Percentiles rank a stretch among this genome's conserved stretches.
Conservation (phyloP, 2,329 filamentous ascomycete genomes). For the Intubia oerlemansii region DNA sequence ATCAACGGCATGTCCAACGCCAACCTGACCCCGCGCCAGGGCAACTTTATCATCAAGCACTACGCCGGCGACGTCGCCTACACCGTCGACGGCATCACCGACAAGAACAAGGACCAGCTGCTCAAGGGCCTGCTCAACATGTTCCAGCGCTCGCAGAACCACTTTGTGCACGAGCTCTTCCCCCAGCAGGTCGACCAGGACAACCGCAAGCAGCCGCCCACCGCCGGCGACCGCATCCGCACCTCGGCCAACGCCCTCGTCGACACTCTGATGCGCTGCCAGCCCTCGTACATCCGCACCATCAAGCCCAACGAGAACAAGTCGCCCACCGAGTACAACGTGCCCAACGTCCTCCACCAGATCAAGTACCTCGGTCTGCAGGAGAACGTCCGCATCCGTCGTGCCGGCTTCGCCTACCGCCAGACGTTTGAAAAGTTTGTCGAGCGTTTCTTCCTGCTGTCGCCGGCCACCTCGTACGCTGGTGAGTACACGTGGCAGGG, state of each 20-base stretch:
- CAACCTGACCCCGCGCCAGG: slow-evolving; percentile 79
- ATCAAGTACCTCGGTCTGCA: slow-evolving; percentile 99
- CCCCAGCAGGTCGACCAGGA: slow-evolving; percentile 87
- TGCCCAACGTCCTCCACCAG: slow-evolving; percentile 83
- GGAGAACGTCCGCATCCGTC: slow-evolving; percentile 92
- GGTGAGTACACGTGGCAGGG: slow-evolving; percentile 95
- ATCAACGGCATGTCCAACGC: slow-evolving; percentile 80
- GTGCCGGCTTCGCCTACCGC: slow-evolving; percentile 90
- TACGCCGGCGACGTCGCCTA: slow-evolving; percentile 96
- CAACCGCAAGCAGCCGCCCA: slow-evolving; percentile 82
- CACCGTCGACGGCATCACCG: slow-evolving; percentile 87
- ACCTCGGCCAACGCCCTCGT: slow-evolving; percentile 87
- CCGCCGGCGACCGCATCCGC: slow-evolving; percentile 91
- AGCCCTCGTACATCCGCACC: slow-evolving; percentile 93
- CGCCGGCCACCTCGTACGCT: slow-evolving; percentile 84
- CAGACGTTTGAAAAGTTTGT: slow-evolving; percentile 97
- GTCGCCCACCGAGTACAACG: slow-evolving; percentile 80
- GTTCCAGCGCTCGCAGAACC: slow-evolving; percentile 63
- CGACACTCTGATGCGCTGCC: slow-evolving; percentile 87
- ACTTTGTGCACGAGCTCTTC: slow-evolving; percentile 75
- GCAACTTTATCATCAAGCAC: slow-evolving; percentile 96
- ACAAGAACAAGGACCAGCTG: slow-evolving; percentile 98
- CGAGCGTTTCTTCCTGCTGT: slow-evolving; percentile 87
- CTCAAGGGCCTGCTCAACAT: slow-evolving; percentile 84
- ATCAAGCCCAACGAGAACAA: slow-evolving; percentile 99